Evolutionary conservation across 768 basidiomycete genomes (phyloP).

Genomic region (Tricholoma saponaceum): DNA sequence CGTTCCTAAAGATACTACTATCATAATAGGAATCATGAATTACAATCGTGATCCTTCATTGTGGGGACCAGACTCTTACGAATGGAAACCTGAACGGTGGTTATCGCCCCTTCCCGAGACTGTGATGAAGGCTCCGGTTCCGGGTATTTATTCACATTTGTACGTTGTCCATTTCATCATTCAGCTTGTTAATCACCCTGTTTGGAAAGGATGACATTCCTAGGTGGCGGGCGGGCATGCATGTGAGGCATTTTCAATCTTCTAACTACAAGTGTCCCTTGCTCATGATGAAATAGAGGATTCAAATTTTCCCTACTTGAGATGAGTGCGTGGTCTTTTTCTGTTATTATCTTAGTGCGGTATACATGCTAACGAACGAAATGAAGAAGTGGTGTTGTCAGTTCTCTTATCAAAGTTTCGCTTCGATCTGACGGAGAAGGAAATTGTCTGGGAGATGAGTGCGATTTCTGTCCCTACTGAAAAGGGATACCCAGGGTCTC

Average conservation of each 20-base stretch:
- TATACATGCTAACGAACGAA: background rate
- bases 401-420: conserved; percentile 22
- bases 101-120: conserved; percentile 32
- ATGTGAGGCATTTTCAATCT: conserved; percentile 26
- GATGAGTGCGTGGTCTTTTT: conserved; percentile 37
- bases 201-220: conserved; percentile 36
- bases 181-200: background rate
- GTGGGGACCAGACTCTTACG: conserved; percentile 45
- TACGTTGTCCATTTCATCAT: conserved; percentile 9
- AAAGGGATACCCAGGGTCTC: background rate
- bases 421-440: conserved; percentile 20
- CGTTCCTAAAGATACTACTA: conserved; percentile 34
- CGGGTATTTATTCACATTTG: conserved; percentile 43
- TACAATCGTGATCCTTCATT: conserved; percentile 36
- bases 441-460: conserved; percentile 28
- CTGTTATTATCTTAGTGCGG: background rate
- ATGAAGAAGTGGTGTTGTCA: conserved; percentile 23
- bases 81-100: conserved; percentile 54
- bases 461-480: conserved; percentile 20
- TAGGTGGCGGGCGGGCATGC: conserved; percentile 40
- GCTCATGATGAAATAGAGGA: conserved; percentile 25
- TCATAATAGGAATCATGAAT: conserved; percentile 33
- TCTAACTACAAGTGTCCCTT: background rate
- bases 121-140: conserved; percentile 33
- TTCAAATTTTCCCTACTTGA: conserved; percentile 54